A percentile compares a stretch with the other conserved stretches of the same genome.
Evolutionary conservation across 2,329 filamentous ascomycete species (phyloP).

Genomic region (Ceratocystis harringtonii): DNA sequence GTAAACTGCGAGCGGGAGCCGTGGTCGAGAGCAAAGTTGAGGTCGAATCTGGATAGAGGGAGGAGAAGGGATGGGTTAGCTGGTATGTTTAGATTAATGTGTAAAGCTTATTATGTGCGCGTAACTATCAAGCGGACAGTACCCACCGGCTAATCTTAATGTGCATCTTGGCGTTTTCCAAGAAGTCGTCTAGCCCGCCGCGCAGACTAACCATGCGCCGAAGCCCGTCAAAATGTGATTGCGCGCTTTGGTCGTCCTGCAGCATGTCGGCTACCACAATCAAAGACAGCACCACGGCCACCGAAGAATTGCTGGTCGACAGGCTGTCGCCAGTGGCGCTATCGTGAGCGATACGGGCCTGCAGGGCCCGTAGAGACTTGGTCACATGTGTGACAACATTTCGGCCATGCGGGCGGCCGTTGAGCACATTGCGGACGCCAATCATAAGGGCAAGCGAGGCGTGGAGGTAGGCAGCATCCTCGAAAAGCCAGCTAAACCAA

Average conservation of each 20-base stretch:
- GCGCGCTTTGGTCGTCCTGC: slow-evolving; percentile 13
- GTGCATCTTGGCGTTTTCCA: slow-evolving; percentile 16
- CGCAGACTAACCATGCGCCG: slow-evolving; percentile 15
- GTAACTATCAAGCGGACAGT: not conserved
- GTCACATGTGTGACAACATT: slow-evolving; percentile 10
- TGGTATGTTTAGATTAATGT: not conserved
- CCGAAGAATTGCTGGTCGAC: slow-evolving; percentile 9
- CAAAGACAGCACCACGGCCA: slow-evolving; percentile 15
- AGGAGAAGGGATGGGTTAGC: not conserved
- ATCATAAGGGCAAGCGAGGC: slow-evolving; percentile 16
- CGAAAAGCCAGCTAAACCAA: slow-evolving; percentile 15
- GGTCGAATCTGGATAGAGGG: slow-evolving; percentile 8
- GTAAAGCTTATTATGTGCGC: not conserved
- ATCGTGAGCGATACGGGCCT: slow-evolving; percentile 7
- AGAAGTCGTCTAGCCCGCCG: slow-evolving; percentile 15
- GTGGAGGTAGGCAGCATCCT: slow-evolving; percentile 14
- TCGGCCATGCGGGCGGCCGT: slow-evolving; percentile 12
- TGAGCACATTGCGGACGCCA: slow-evolving; percentile 16
- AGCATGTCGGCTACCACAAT: slow-evolving; percentile 16
- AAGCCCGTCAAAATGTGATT: slow-evolving; percentile 15
- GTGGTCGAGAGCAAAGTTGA: slow-evolving; percentile 13
- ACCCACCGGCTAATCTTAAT: slow-evolving; percentile 15
- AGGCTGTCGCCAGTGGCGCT: slow-evolving; percentile 1
- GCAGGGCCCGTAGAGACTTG: slow-evolving; percentile 15
- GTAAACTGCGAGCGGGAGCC: slow-evolving; percentile 12